Conservation (phyloP, 371 early-diverging fungal species). For the Fennellomyces sp. region DNA sequence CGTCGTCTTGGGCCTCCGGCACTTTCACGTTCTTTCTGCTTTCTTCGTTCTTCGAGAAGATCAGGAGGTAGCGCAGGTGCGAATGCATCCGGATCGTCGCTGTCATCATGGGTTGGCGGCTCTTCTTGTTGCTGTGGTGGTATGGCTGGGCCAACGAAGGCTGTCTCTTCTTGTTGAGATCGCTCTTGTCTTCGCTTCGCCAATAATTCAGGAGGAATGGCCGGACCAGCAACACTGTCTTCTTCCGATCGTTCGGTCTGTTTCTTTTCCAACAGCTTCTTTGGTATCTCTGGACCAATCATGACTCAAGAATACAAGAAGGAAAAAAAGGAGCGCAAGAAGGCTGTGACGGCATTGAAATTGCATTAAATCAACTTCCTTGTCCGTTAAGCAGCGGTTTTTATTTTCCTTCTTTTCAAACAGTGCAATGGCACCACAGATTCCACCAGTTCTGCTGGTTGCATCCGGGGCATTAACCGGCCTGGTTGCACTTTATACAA, state of each 20-base stretch:
- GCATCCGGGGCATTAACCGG: conserved; percentile 16
- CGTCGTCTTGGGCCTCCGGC: conserved; percentile 15
- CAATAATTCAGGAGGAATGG: background rate
- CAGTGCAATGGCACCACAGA: conserved; percentile 1
- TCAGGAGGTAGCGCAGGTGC: conserved; percentile 64
- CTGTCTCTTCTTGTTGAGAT: background rate
- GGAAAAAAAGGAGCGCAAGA: background rate
- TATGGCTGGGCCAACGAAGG: background rate
- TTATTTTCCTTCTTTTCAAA: background rate
- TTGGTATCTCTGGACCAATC: conserved; percentile 37
- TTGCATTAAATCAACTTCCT: background rate
- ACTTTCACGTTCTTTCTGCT: conserved; percentile 7
- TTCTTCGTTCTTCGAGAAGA: conserved; percentile 41
- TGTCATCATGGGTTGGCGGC: conserved; percentile 3
- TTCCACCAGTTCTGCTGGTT: conserved; percentile 8
- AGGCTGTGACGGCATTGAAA: background rate
- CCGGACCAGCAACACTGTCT: background rate
- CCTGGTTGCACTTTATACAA: conserved; percentile 10
- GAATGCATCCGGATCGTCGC: conserved; percentile 44
- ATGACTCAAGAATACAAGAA: background rate
- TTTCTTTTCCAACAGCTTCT: conserved; percentile 25
- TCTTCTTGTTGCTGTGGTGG: background rate
- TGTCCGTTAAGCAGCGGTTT: background rate
- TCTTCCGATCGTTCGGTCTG: conserved; percentile 1
- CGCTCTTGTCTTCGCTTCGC: background rate